Evolutionary conservation across 345 rosid species (phyloP), one percentile per base, ranked within the genome.

Genomic region (Brassica carinata): DNA sequence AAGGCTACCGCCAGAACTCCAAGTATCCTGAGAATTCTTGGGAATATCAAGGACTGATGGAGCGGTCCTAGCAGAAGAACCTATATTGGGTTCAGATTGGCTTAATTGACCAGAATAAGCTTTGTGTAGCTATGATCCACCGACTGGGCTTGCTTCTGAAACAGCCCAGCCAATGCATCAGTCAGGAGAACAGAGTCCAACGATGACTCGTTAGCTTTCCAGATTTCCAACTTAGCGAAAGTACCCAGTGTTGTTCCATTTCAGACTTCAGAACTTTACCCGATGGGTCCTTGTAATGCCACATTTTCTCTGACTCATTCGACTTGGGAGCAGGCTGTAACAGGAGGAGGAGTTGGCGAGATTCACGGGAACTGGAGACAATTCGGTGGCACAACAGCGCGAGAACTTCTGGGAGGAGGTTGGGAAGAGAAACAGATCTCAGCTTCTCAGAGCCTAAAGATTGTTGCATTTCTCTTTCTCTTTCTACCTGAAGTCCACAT

Each of bases 231-330:
- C 61, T 92, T 90, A 64, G 88, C 51, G 99, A 73, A 96, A 96
- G 84, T 96, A 94, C 51, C 98, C 97, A 67, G 94, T 91, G 71
- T 84, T 89, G 85, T 73, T 96, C 99, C 99, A 96, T 85, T 94
- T 96, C 95, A 92, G 71, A 96, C 99, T 82, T 96, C n/a, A n/a
- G 99, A 38, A 87, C 83, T 83, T 96, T 96, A 72, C 97, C 98
- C 76, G 98, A 85, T 61, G 99, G 99, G 87, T 96, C 99, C 81
- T 84, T 72, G 83, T 96, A 96, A 84, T 90, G 89, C 99, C 99
- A 96, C 7, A 87, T 87, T 84, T 96, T 96, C 81, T 96, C 97
- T 4, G 97, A 75, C 70, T 96, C 99, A 81, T 85, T 88, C 57
- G 87, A 33, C 82, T 86, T 85, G 69, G 84, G 83, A 82, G 76